These are phyloP conservation scores for Centrapalus pauciflorus DNA, from an alignment of 129 eudicot species.

Conservation along the genomic window DNA sequence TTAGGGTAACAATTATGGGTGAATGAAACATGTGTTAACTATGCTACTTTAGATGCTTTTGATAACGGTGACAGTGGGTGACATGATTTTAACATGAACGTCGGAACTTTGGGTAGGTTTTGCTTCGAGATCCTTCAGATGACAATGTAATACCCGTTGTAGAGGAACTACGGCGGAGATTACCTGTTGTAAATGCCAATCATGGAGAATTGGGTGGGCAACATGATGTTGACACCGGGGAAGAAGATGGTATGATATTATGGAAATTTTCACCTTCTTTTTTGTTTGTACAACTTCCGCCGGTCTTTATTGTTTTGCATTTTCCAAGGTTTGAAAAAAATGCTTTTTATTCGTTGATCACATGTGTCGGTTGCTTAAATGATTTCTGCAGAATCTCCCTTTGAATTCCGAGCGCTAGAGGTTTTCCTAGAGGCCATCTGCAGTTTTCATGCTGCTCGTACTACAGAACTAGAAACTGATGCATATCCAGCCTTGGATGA, in stretches of 20 bases:
- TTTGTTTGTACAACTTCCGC: conserved; percentile 2
- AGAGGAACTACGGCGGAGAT: conserved; percentile 73
- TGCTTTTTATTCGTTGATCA: neutral
- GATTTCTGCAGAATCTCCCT: conserved; percentile 65
- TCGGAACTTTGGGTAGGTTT: conserved; percentile 41
- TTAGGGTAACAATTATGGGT: too few relatives aligned
- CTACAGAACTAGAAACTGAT: conserved; percentile 78
- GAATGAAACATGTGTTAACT: neutral
- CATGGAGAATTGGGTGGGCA: conserved; percentile 43
- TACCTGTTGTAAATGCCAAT: conserved; percentile 38
- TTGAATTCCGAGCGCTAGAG: conserved; percentile 91
- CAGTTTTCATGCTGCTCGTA: conserved; percentile 83
- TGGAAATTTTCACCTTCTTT: neutral
- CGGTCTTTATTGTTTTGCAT: neutral
- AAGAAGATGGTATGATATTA: conserved; percentile 69
- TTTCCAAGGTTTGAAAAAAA: neutral
- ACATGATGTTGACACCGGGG: conserved; percentile 59
- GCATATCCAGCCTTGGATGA: conserved; percentile 91
- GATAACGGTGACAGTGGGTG: neutral
- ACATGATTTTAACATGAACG: neutral
- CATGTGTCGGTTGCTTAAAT: neutral
- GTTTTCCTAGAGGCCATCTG: conserved; percentile 90
- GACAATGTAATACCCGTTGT: conserved; percentile 83
- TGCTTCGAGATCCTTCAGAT: conserved; percentile 85
- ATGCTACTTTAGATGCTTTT: neutral